Evolutionary conservation across 441 rosid species (phyloP).

Genomic region (Populus hybrid): DNA sequence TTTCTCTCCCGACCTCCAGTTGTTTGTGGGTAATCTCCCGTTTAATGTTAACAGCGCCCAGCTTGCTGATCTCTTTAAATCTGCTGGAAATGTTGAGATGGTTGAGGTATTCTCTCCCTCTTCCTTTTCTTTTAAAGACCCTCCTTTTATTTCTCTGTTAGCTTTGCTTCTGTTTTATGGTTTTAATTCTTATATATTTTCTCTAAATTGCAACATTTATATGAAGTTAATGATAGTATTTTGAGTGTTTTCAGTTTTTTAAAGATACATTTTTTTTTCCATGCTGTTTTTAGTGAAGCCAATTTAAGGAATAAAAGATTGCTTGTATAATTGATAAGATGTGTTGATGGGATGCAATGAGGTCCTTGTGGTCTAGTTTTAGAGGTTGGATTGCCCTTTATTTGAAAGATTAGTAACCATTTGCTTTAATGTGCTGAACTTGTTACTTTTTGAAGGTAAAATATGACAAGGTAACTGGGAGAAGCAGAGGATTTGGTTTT

Average conservation of each 20-base stretch:
- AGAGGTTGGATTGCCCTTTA: neutral
- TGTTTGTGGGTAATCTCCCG: conserved; percentile 96
- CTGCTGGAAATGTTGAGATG: conserved; percentile 86
- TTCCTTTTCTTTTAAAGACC: neutral
- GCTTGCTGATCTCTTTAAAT: conserved; percentile 82
- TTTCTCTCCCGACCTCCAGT: conserved; percentile 69
- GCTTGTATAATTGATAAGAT: neutral
- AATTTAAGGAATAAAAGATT: neutral
- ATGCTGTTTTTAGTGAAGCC: neutral
- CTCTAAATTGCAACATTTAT: neutral
- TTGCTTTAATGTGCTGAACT: neutral
- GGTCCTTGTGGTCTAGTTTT: neutral
- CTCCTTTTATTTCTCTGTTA: neutral
- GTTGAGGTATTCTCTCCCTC: conserved; percentile 60
- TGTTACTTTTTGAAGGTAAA: conserved; percentile 45
- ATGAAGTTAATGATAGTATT: neutral
- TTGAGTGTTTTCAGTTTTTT: neutral
- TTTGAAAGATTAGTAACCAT: neutral
- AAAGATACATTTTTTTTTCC: too few relatives aligned
- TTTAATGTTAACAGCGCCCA: conserved; percentile 77
- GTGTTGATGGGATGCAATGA: neutral
- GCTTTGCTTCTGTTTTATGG: neutral
- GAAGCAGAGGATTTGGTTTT: conserved; percentile 96
- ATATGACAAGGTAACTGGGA: conserved; percentile 83
- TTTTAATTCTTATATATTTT: neutral